Evolutionary conservation across 75 land plant species (phyloP), one percentile per base, ranked within the genome.

Genomic region (Pinus taeda): DNA sequence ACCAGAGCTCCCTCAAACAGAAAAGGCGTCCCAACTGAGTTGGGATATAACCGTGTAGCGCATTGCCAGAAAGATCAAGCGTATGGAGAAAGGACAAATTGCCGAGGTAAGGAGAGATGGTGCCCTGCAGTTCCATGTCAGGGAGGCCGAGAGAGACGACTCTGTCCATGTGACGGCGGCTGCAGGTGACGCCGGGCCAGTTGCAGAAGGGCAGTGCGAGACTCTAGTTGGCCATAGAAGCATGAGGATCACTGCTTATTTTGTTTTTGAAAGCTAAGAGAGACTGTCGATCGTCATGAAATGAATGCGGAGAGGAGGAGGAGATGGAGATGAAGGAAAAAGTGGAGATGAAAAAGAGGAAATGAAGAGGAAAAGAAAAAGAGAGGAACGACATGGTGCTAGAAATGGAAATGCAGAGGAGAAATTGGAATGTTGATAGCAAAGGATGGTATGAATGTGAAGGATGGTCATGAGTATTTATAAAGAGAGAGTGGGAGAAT

Each of bases 111-210:
- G 36, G 71, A 12, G 88, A 82, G 5, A 86, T 26, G 21, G 22
- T 15, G 22, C 80, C 65, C 0, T 57, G 37, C 29, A 86, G 75
- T n/a, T 77, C 11, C 39, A 84, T 86, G 7, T 17, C 15, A 42
- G 82, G 74, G 67, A 86, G 65, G 36, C 80, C 79, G 13, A 86
- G 77, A 15, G 56, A 69, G 57, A 60, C 37, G 59, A 86, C 42
- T 24, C 20, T 45, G 17, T 79, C 60, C 12, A 49, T 49, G 37
- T 64, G 61, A 57, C 57, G 33, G 0, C 20, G 30, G 24, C 57
- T 42, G 17, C 49, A 30, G 14, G 87, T 82, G 21, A 86, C 60
- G 8, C 37, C 30, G 15, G 77, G 76, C 37, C 42, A 69, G 18
- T 84, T 63, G 15, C 65, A 57, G 24, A 74, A 14, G 74, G 79